phyloP scores from a whole-genome alignment of 1,284 basidiomycete species.

The Fistulinella cinereoalba region DNA sequence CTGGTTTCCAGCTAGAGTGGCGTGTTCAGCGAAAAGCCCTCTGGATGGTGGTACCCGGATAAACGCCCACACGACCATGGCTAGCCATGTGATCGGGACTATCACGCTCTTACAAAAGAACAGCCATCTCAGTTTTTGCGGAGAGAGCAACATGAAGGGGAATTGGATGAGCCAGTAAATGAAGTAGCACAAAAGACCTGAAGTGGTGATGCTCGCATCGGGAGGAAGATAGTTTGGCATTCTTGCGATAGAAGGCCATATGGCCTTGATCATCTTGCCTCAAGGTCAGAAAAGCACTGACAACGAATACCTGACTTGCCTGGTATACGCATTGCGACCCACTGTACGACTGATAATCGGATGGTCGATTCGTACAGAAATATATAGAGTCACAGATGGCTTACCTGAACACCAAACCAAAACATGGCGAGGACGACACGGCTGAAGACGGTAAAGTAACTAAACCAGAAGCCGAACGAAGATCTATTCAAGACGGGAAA shows the following conservation, averaged over 20 bases:
- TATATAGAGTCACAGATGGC: neutral
- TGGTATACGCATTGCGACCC: conserved; percentile 33
- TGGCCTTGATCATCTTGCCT: conserved; percentile 56
- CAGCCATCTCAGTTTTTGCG: conserved; percentile 58
- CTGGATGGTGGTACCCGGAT: conserved; percentile 48
- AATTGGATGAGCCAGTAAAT: conserved; percentile 63
- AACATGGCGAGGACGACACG: conserved; percentile 59
- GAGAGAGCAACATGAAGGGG: conserved; percentile 62
- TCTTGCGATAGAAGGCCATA: conserved; percentile 58
- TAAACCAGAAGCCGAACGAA: conserved; percentile 64
- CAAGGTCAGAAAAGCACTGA: neutral
- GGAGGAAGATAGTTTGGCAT: conserved; percentile 55
- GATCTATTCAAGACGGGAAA: conserved; percentile 64
- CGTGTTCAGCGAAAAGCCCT: conserved; percentile 43
- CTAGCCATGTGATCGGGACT: conserved; percentile 55
- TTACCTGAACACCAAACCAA: conserved; percentile 55
- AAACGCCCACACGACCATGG: conserved; percentile 60
- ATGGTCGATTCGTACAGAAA: neutral
- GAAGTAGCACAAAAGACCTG: conserved; percentile 57
- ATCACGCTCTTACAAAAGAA: conserved; percentile 59
- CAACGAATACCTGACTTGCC: conserved; percentile 2
- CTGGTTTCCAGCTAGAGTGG: conserved; percentile 37
- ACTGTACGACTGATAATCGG: conserved; percentile 19
- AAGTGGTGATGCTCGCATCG: conserved; percentile 52
- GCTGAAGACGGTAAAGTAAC: conserved; percentile 59